These are phyloP conservation scores for Samsoniella hepiali DNA, from an alignment of 2,329 filamentous ascomycete species.

Conservation along the genomic window DNA sequence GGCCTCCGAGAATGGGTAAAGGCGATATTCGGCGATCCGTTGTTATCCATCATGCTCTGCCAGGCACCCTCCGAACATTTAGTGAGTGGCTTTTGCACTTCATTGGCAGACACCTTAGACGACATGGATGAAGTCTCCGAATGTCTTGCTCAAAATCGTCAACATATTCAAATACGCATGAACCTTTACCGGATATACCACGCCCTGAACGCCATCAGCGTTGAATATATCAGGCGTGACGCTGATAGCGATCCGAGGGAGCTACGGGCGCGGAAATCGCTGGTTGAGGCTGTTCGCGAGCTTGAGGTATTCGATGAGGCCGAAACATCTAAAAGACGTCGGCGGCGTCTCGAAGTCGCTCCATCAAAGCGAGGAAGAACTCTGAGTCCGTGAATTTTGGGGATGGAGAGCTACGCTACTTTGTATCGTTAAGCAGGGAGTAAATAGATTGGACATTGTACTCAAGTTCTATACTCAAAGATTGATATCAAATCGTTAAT, in stretches of 20 bases:
- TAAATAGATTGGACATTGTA: background rate
- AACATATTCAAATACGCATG: conserved; percentile 44
- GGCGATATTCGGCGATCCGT: conserved; percentile 57
- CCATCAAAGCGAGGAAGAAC: conserved; percentile 42
- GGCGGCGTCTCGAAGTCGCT: conserved; percentile 40
- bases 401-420: background rate
- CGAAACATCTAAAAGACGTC: conserved; percentile 28
- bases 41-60: conserved; percentile 50
- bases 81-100: conserved; percentile 43
- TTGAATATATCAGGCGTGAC: conserved; percentile 52
- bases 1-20: conserved; percentile 59
- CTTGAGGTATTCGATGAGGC: conserved; percentile 42
- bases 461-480: background rate
- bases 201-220: conserved; percentile 49
- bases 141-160: conserved; percentile 40
- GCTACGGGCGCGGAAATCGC: conserved; percentile 49
- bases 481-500: background rate
- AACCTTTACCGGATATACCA: conserved; percentile 59
- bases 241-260: conserved; percentile 48
- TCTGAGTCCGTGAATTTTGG: background rate
- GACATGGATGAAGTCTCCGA: conserved; percentile 10
- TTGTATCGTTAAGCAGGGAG: background rate
- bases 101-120: conserved; percentile 18
- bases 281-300: conserved; percentile 45
- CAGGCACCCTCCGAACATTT: conserved; percentile 43